phyloP scores from a whole-genome alignment of 805 yeast genomes.

The Zygosaccharomyces lentus region DNA sequence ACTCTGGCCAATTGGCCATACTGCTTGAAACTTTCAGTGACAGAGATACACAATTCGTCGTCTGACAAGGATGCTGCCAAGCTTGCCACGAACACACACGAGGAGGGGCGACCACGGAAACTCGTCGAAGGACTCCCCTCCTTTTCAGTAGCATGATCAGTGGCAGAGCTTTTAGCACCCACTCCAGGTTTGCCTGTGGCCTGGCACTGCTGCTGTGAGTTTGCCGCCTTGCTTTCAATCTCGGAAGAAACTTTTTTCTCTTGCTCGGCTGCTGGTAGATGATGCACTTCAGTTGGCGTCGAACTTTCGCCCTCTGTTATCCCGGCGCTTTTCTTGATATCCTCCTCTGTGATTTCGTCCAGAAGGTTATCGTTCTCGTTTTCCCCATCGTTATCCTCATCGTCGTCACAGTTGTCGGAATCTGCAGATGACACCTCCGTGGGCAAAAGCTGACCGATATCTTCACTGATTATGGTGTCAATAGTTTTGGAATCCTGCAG shows the following conservation, averaged over 20 bases:
- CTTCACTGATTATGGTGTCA: conserved; percentile 17
- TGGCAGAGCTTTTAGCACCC: not conserved
- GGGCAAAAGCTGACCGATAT: conserved; percentile 20
- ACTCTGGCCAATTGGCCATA: conserved; percentile 73
- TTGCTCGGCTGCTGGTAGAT: not conserved
- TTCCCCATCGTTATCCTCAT: conserved; percentile 15
- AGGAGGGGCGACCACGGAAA: conserved; percentile 64
- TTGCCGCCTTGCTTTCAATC: not conserved
- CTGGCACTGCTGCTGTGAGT: not conserved
- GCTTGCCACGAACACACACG: conserved; percentile 87
- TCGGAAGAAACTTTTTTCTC: not conserved
- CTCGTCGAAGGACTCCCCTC: conserved; percentile 3
- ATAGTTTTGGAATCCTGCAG: conserved; percentile 6
- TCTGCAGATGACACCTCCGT: conserved; percentile 25
- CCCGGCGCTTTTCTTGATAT: conserved; percentile 20
- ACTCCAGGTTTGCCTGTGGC: not conserved
- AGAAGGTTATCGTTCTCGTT: conserved; percentile 14
- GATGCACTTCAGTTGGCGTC: not conserved
- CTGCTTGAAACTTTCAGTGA: conserved; percentile 58
- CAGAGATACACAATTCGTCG: conserved; percentile 66
- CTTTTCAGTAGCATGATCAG: not conserved
- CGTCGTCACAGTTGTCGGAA: conserved; percentile 18
- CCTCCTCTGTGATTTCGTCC: conserved; percentile 20
- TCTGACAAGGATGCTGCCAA: conserved; percentile 62
- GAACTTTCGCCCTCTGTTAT: conserved; percentile 15